Evolutionary conservation across 768 basidiomycete genomes (phyloP), one percentile per base, ranked within the genome.

Genomic region (Ramaria sp.): DNA sequence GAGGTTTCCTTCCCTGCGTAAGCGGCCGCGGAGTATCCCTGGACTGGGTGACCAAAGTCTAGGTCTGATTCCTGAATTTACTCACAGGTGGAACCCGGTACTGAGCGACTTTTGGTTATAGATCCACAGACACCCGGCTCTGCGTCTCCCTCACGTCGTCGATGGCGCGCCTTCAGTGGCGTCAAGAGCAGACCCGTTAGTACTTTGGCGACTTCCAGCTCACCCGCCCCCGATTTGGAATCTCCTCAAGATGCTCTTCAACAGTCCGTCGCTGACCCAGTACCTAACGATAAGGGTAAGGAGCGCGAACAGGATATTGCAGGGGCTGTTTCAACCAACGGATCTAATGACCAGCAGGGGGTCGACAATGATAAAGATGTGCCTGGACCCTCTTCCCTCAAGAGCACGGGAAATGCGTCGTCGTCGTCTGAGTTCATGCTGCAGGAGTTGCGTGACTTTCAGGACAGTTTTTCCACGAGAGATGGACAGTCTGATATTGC

Each of bases 251-350:
- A 20, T 17, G 22, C 19, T 50, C 65, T 60, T 61, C 63, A 61
- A 59, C 63, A 63, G 57, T 63, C 65, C 63, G 39, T 51, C 60
- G 60, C 63, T 61, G 62, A 61, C 64, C 59, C 59, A 56, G 57
- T 59, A 30, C 60, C 61, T 53, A 54, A 52, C 54, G 33, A 59
- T 33, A 74, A 74, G 62, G 72, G 71, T 57, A 72, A 70, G 62
- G 68, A 63, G 59, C 62, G 54, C 19, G 70, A 67, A 19, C 24
- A 27, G 37, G 51, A 54, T 45, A 41, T 22, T 46, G 52, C 27
- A 17, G 48, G 37, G 10, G 11, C 34, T 19, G 15, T 30, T 43
- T n/a, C 10, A n/a, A 39, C 6, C 31, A 43, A 19, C 19, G 34
- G 20, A 57, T 20, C 7, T 38, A 27, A 20, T 34, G 45, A 37